Percentiles rank a stretch among this genome's conserved stretches.
These are phyloP conservation scores for Pseudodiploospora longispora DNA, from an alignment of 2,329 filamentous ascomycete species.

Conservation along the genomic window DNA sequence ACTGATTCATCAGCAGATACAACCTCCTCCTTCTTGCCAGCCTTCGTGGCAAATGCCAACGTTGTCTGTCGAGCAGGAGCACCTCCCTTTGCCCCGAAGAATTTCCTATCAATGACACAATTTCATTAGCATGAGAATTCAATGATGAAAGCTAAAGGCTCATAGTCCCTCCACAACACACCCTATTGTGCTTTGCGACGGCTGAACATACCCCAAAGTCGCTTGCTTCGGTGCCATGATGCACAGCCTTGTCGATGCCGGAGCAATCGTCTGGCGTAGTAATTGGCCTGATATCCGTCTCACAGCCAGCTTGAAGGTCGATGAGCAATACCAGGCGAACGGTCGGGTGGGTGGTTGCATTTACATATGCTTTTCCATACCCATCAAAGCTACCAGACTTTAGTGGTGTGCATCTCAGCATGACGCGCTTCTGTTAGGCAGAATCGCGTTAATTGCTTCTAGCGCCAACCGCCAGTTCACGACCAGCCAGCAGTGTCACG, in stretches of 20 bases:
- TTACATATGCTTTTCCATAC: too few relatives aligned
- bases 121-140: constrained; percentile 4
- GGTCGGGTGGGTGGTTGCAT: constrained; percentile 8
- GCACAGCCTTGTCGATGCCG: constrained; percentile 7
- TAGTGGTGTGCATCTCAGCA: constrained; percentile 13
- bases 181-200: constrained; percentile 66
- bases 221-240: constrained; percentile 60
- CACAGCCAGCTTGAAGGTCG: constrained; percentile 5
- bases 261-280: constrained; percentile 6
- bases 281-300: constrained; percentile 7
- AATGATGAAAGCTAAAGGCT: background rate
- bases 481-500: too few relatives aligned
- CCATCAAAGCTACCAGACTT: constrained; percentile 8
- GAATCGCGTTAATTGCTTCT: constrained; percentile 31
- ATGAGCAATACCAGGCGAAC: constrained; percentile 8
- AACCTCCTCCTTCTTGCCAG: constrained; percentile 28
- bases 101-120: constrained; percentile 54
- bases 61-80: constrained; percentile 66
- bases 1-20: constrained; percentile 17
- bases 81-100: constrained; percentile 59
- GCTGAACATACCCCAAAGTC: constrained; percentile 80
- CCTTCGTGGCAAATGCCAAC: constrained; percentile 63
- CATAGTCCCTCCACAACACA: constrained; percentile 31
- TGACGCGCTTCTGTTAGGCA: constrained; percentile 29
- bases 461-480: background rate